These are phyloP conservation scores for Erodium chrysanthum DNA, from an alignment of 441 rosid genomes.

Conservation along the genomic window DNA sequence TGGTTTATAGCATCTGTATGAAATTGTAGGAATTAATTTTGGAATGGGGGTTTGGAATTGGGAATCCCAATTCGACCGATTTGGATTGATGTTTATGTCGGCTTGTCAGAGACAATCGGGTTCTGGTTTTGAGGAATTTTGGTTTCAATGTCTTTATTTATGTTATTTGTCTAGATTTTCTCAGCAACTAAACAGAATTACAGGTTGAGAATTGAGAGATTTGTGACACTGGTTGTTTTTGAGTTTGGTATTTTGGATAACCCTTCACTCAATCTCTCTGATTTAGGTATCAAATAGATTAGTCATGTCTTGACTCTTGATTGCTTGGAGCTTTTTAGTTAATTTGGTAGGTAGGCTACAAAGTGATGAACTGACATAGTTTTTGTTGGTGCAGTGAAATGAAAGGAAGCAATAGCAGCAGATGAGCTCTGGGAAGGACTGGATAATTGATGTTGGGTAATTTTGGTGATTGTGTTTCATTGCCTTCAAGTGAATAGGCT, in stretches of 20 bases:
- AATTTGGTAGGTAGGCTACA: neutral
- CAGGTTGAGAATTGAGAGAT: neutral
- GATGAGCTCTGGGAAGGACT: neutral
- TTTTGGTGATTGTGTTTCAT: neutral
- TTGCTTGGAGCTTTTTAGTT: neutral
- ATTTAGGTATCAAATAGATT: neutral
- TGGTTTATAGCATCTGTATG: neutral
- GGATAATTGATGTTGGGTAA: neutral
- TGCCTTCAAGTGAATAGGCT: neutral
- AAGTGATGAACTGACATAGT: neutral
- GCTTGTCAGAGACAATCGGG: neutral
- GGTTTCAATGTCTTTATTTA: neutral
- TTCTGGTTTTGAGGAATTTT: neutral
- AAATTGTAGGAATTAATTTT: neutral
- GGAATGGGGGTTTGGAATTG: neutral
- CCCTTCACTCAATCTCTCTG: neutral
- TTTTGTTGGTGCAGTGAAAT: neutral
- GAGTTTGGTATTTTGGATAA: too few species aligned
- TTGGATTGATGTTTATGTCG: neutral
- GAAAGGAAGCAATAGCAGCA: neutral
- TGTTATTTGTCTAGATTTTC: conserved; percentile 16
- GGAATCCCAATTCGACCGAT: too few species aligned
- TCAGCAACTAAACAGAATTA: conserved; percentile 12
- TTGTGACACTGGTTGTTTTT: neutral
- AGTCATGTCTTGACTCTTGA: neutral